A percentile compares a stretch with the other conserved stretches of the same genome.
Conservation (phyloP, 2,329 filamentous ascomycete genomes). For the Keithomyces neogunnii region DNA sequence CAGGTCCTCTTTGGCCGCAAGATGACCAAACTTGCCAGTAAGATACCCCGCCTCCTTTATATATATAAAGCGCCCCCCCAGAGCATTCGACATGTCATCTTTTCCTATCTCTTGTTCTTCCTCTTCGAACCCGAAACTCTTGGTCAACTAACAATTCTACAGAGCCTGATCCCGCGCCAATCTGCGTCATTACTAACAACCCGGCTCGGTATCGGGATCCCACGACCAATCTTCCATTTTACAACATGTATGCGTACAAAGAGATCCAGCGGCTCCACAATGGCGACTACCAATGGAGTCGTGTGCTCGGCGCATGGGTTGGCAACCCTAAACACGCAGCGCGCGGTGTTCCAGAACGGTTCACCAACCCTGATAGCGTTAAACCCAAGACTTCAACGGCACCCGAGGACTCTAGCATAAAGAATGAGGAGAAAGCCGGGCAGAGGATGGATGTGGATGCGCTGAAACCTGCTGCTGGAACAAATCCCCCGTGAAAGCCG, state of each 20-base stretch:
- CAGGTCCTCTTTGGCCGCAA: slow-evolving; percentile 51
- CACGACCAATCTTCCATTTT: slow-evolving; percentile 72
- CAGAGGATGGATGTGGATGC: neutral
- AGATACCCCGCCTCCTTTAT: slow-evolving; percentile 14
- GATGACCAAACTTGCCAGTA: slow-evolving; percentile 49
- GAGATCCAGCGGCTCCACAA: slow-evolving; percentile 67
- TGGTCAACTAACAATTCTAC: slow-evolving; percentile 2
- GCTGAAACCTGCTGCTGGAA: neutral
- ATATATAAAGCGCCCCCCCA: neutral
- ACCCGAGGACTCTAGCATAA: slow-evolving; percentile 13
- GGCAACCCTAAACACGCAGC: slow-evolving; percentile 58
- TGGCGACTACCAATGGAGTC: slow-evolving; percentile 77
- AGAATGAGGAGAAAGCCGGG: slow-evolving; percentile 13
- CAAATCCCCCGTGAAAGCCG: neutral
- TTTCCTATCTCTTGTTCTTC: too few species aligned
- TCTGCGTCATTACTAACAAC: slow-evolving; percentile 77
- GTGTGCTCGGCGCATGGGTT: slow-evolving; percentile 73
- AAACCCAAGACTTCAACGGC: neutral
- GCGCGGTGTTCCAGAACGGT: slow-evolving; percentile 72
- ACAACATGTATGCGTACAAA: slow-evolving; percentile 70
- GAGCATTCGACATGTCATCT: too few species aligned
- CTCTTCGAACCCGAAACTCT: too few species aligned
- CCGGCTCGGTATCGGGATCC: slow-evolving; percentile 80
- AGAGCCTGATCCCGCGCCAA: slow-evolving; percentile 43
- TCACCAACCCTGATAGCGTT: slow-evolving; percentile 35